Conservation (phyloP, 768 basidiomycete species). For the Rhodotorula babjevae region DNA sequence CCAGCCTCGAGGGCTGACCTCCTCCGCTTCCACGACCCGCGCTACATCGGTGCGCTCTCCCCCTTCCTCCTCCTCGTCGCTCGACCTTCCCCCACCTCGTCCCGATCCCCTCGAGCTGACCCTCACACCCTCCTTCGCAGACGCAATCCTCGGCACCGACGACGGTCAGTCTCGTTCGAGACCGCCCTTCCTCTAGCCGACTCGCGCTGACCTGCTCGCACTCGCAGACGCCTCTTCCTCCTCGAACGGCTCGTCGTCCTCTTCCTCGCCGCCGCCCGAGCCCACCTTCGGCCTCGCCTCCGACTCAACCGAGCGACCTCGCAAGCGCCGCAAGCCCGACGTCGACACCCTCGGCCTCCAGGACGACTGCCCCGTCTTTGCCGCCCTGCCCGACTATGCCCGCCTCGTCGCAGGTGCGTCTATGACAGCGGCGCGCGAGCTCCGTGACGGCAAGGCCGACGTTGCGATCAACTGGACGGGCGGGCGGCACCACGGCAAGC, state of each 20-base stretch:
- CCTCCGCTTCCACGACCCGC: conserved; percentile 62
- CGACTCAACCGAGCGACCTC: conserved; percentile 47
- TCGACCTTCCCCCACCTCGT: not conserved
- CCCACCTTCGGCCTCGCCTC: conserved; percentile 7
- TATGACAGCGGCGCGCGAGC: conserved; percentile 63
- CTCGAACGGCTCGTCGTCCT: too few relatives aligned
- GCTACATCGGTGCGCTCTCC: conserved; percentile 57
- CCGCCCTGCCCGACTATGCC: conserved; percentile 64
- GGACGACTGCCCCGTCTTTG: conserved; percentile 80
- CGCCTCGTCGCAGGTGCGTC: conserved; percentile 69
- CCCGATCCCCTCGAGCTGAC: not conserved
- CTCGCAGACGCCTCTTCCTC: too few relatives aligned
- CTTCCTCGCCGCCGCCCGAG: not conserved
- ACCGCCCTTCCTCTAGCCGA: too few relatives aligned
- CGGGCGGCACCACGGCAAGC: conserved; percentile 76
- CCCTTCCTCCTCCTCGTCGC: too few relatives aligned
- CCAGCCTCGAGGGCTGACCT: conserved; percentile 61
- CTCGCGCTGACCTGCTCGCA: too few relatives aligned
- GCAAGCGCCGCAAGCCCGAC: conserved; percentile 48
- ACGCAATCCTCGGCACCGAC: not conserved
- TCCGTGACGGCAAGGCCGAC: conserved; percentile 56
- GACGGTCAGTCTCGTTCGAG: not conserved
- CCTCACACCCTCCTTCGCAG: not conserved
- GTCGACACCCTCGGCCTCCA: conserved; percentile 15
- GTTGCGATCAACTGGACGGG: conserved; percentile 86